These are phyloP conservation scores for Neoboletus brunneissimus DNA, from an alignment of 768 basidiomycete species.

Conservation along the genomic window DNA sequence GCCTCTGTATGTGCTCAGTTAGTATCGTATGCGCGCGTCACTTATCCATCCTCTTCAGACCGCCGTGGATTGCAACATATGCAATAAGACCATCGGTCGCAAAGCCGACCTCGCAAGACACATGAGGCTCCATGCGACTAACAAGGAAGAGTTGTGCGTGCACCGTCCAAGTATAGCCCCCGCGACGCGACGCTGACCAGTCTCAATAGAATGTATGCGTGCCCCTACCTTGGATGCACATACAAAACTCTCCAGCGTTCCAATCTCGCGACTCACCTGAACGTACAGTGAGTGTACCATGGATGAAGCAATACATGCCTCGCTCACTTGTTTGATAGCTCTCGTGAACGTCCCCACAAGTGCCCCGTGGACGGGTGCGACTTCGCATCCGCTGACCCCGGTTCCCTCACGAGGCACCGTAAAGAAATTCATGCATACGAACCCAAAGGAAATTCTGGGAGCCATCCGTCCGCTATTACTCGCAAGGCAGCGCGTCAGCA, in stretches of 20 bases:
- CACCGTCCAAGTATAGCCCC: not conserved
- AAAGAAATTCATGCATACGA: conserved; percentile 16
- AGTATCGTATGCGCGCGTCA: not conserved
- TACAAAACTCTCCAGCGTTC: conserved; percentile 27
- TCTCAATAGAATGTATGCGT: conserved; percentile 23
- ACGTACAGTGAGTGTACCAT: conserved; percentile 28
- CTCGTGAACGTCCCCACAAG: conserved; percentile 4
- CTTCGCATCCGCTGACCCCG: conserved; percentile 18
- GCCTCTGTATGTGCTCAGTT: conserved; percentile 5
- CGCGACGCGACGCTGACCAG: not conserved
- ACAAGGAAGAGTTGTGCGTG: conserved; percentile 27
- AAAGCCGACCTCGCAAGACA: conserved; percentile 30
- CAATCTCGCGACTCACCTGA: conserved; percentile 27
- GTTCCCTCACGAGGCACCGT: conserved; percentile 23
- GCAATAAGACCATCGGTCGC: conserved; percentile 18
- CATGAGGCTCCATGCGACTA: conserved; percentile 19
- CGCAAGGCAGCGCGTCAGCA: not conserved
- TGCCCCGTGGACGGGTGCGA: conserved; percentile 19
- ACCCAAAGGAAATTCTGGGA: conserved; percentile 3
- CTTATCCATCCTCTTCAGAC: conserved; percentile 5
- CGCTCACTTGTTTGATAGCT: conserved; percentile 10
- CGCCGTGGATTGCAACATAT: conserved; percentile 11
- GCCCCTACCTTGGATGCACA: conserved; percentile 19
- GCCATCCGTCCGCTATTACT: not conserved
- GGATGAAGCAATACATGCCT: not conserved